These are phyloP conservation scores for Populus davidiana DNA, from an alignment of 345 rosid species.

Conservation along the genomic window DNA sequence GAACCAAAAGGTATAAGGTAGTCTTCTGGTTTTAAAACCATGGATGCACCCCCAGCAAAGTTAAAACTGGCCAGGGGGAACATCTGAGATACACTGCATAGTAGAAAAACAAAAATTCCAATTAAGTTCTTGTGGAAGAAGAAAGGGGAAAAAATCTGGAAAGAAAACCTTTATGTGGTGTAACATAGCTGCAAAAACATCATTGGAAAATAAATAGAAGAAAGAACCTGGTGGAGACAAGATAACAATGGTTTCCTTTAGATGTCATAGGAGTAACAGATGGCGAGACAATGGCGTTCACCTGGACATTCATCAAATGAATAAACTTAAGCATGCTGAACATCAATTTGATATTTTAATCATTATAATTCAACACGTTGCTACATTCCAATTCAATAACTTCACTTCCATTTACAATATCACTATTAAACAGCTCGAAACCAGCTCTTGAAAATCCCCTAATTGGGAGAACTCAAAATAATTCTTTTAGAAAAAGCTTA, in stretches of 20 bases:
- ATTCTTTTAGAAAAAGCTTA: background rate
- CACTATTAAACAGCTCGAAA: background rate
- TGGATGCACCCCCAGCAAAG: conserved; percentile 84
- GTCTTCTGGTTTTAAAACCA: conserved; percentile 68
- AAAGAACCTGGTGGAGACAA: conserved; percentile 64
- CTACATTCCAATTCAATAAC: background rate
- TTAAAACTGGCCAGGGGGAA: conserved; percentile 86
- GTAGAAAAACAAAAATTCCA: background rate
- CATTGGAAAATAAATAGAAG: conserved; percentile 10
- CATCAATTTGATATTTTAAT: background rate
- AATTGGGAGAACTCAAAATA: background rate
- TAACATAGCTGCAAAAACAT: background rate
- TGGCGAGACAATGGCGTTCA: conserved; percentile 56
- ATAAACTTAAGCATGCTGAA: conserved; percentile 10
- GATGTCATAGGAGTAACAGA: conserved; percentile 45
- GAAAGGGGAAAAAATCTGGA: background rate
- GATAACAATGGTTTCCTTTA: conserved; percentile 64
- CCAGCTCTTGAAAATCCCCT: background rate
- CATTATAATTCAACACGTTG: background rate
- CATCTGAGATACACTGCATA: conserved; percentile 37
- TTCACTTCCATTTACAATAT: background rate
- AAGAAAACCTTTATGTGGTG: background rate
- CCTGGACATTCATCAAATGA: conserved; percentile 40
- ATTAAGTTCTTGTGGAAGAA: background rate
- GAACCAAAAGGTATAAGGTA: conserved; percentile 38